Evolutionary conservation across 345 rosid genomes (phyloP), one percentile per base, ranked within the genome.

Genomic region (Corchorus capsularis): DNA sequence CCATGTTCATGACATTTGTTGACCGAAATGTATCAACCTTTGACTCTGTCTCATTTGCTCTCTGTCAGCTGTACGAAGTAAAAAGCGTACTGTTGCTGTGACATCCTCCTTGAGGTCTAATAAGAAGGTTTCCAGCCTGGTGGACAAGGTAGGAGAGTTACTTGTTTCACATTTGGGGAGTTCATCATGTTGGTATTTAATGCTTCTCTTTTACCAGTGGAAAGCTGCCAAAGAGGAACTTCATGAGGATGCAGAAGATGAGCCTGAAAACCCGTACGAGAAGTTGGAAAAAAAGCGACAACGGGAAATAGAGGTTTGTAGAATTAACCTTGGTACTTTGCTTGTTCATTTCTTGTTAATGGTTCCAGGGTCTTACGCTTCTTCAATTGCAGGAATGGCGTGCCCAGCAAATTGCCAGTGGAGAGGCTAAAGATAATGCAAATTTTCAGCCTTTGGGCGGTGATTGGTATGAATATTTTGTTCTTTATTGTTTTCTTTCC

Each of bases 221-320:
- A 96, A 93, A 86, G 99, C 99, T 69, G 99, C 97, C 63, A 93
- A 96, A 82, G 98, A 93, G 82, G 99, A 93, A 84, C 76, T 96
- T 79, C 84, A 91, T 50, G 94, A 93, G 80, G 84, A 84, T 50
- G 98, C 88, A 49, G 96, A 96, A 75, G 91, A 92, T 43, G 94
- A 93, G 75, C 91, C 91, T 20, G 87, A 92, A 73, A 87, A 84
- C 70, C 88, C 93, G 45, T 86, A 80, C 56, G 90, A 85, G 80
- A 79, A 81, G 32, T 63, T 93, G 43, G 97, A 96, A 78, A 96
- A 68, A 72, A 96, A 96, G 84, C 89, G 97, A 41, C 89, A 85
- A 74, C 85, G 91, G 77, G 97, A 91, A 85, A 93, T 96, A 52
- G 93, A 92, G 89, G 96, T 91, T 6, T 73, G 4, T 45, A 57